phyloP scores from a whole-genome alignment of 2,329 filamentous ascomycete genomes.

The Cladosporium sp. region DNA sequence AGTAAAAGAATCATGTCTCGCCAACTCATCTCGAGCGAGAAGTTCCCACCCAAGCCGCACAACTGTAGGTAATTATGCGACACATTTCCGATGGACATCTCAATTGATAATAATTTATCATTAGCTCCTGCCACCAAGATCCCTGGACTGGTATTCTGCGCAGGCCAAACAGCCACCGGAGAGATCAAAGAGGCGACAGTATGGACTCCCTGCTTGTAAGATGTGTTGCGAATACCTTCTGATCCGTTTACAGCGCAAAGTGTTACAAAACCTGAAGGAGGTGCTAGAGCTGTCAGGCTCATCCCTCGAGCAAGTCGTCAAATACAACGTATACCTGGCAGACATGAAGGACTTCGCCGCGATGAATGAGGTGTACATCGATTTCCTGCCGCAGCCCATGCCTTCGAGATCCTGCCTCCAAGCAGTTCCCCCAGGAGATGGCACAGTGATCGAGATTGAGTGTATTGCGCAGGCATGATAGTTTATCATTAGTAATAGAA shows the following conservation, averaged over 20 bases:
- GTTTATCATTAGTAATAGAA: background rate
- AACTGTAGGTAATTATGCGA: conserved; percentile 40
- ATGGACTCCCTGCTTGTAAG: background rate
- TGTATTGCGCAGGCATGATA: conserved; percentile 38
- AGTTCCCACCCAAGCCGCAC: conserved; percentile 50
- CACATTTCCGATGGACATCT: background rate
- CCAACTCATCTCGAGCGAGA: conserved; percentile 49
- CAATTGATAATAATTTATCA: background rate
- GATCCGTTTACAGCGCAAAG: background rate
- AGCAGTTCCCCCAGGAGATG: conserved; percentile 52
- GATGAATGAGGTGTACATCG: conserved; percentile 57
- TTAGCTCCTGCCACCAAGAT: conserved; percentile 47
- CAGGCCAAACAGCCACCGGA: conserved; percentile 51
- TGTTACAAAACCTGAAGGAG: conserved; percentile 53
- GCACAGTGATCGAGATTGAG: conserved; percentile 57
- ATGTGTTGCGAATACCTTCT: background rate
- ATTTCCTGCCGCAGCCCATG: conserved; percentile 36
- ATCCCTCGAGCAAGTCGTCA: conserved; percentile 61
- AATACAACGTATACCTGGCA: conserved; percentile 67
- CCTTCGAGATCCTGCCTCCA: conserved; percentile 45
- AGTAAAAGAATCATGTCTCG: conserved; percentile 41
- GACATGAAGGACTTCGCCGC: conserved; percentile 65
- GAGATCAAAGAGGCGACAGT: conserved; percentile 51
- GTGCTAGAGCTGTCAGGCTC: conserved; percentile 63
- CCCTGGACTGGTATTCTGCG: conserved; percentile 50